phyloP scores from a whole-genome alignment of 2,329 filamentous ascomycete genomes.

The Aspergillus spinulosporus region DNA sequence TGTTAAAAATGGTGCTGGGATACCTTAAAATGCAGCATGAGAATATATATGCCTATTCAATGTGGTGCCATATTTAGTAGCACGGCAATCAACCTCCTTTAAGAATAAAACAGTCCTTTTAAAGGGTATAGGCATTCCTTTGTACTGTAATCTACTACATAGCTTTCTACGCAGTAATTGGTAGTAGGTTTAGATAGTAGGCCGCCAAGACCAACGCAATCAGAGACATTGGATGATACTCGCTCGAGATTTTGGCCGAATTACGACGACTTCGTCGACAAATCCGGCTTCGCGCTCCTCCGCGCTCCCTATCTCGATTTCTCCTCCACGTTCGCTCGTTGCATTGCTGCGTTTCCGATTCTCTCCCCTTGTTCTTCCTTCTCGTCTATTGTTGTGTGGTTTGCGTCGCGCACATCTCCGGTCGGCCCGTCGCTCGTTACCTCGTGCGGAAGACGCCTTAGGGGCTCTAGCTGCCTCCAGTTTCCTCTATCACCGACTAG shows the following conservation, averaged over 20 bases:
- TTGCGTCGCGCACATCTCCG: slow-evolving; percentile 1
- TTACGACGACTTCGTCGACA: slow-evolving; percentile 11
- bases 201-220: background rate
- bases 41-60: too few species aligned
- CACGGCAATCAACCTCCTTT: too few species aligned
- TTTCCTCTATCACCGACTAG: slow-evolving; percentile 6
- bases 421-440: slow-evolving; percentile 21
- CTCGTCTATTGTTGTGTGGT: background rate
- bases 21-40: too few species aligned
- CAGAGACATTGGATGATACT: background rate
- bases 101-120: too few species aligned
- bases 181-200: background rate
- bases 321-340: background rate
- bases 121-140: too few species aligned
- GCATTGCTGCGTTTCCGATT: background rate
- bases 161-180: background rate
- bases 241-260: slow-evolving; percentile 6
- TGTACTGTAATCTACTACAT: too few species aligned
- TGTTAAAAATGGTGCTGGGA: too few species aligned
- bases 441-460: slow-evolving; percentile 12
- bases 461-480: background rate
- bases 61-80: too few species aligned
- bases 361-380: background rate
- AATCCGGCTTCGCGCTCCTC: slow-evolving; percentile 1
- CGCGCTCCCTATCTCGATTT: background rate